These are phyloP conservation scores for Pseudomonodictys pantanalensis DNA, from an alignment of 495 filamentous ascomycete species.

Conservation along the genomic window DNA sequence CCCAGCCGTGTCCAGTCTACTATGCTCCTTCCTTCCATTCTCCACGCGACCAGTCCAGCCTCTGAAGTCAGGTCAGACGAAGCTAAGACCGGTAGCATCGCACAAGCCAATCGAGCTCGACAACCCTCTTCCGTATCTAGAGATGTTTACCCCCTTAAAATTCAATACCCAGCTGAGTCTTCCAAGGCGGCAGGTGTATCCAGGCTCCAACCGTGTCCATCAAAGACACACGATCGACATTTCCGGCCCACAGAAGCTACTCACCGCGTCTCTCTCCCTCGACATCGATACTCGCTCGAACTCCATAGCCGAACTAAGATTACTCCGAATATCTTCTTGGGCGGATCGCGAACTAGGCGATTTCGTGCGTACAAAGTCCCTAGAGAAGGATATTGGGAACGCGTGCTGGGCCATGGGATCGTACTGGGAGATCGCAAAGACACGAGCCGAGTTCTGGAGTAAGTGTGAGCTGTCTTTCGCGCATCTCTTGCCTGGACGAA, in stretches of 20 bases:
- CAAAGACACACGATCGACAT: conserved; percentile 34
- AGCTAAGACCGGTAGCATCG: conserved; percentile 39
- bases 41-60: conserved; percentile 2
- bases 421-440: conserved; percentile 35
- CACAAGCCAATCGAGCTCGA: conserved; percentile 54
- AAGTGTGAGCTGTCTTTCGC: conserved; percentile 29
- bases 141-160: conserved; percentile 54
- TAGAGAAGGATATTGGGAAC: conserved; percentile 30
- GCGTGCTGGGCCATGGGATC: conserved; percentile 32
- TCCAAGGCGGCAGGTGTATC: background rate
- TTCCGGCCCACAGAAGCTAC: conserved; percentile 30
- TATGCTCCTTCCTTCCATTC: conserved; percentile 35
- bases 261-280: conserved; percentile 21
- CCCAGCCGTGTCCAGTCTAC: conserved; percentile 23
- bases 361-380: conserved; percentile 27
- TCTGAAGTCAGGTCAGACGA: background rate
- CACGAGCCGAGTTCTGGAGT: conserved; percentile 36
- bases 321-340: conserved; percentile 43
- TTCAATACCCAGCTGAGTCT: conserved; percentile 50
- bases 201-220: conserved; percentile 1
- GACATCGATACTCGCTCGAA: conserved; percentile 28
- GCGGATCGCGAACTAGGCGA: conserved; percentile 33
- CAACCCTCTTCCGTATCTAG: conserved; percentile 56
- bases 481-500: conserved; percentile 26
- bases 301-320: conserved; percentile 13